A percentile compares a stretch with the other conserved stretches of the same genome.
These are phyloP conservation scores for Monosporascus cannonballus DNA, from an alignment of 2,329 filamentous ascomycete genomes.

Conservation along the genomic window DNA sequence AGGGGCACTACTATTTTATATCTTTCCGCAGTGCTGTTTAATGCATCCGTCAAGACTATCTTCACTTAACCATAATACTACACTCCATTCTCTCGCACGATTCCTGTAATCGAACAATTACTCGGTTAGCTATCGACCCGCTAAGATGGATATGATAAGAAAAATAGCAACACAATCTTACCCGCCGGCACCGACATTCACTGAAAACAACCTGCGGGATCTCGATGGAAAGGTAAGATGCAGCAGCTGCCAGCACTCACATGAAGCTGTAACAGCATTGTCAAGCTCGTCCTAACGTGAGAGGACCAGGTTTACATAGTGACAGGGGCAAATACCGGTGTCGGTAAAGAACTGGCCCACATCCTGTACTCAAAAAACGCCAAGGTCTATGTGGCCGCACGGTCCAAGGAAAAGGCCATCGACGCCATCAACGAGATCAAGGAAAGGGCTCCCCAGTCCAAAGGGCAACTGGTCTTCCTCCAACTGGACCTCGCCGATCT, in stretches of 20 bases:
- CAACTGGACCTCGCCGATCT: conserved; percentile 3
- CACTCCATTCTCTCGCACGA: too few species aligned
- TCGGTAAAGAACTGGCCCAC: neutral
- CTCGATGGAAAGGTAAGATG: neutral
- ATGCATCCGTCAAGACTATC: too few species aligned
- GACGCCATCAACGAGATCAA: neutral
- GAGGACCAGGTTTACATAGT: neutral
- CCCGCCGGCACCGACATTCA: neutral
- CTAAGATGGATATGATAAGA: neutral
- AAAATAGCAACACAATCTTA: neutral
- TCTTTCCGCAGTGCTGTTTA: too few species aligned
- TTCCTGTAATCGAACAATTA: too few species aligned
- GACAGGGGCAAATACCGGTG: neutral
- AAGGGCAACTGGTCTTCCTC: neutral
- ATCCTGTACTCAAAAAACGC: neutral
- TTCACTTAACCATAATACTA: too few species aligned
- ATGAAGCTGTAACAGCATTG: neutral
- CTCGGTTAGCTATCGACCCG: too few species aligned
- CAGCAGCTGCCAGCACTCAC: neutral
- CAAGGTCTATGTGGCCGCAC: neutral
- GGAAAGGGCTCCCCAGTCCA: neutral
- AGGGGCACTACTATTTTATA: too few species aligned
- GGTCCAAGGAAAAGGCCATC: neutral
- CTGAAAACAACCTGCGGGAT: neutral
- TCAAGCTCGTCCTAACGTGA: neutral